A percentile compares a stretch with the other conserved stretches of the same genome.
Conservation (phyloP, 2,329 filamentous ascomycete genomes). For the Fusarium pininemorale region DNA sequence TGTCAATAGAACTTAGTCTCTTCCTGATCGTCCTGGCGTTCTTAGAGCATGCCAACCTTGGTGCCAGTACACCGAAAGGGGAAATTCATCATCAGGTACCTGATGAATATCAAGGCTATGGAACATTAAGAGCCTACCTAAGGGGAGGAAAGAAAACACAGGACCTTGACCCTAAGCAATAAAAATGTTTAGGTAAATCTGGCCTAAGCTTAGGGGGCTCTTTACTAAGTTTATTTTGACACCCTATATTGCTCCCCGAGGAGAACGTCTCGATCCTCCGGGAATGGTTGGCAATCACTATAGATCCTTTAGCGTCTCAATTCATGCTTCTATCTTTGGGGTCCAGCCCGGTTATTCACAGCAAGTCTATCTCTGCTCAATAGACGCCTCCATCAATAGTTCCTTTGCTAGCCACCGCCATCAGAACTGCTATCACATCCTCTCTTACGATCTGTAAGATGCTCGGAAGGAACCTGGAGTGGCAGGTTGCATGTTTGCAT, state of each 20-base stretch:
- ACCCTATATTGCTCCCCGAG: no score
- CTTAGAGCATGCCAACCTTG: not conserved
- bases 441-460: not conserved
- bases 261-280: not conserved
- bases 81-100: not conserved
- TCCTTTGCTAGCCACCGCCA: conserved; percentile 2
- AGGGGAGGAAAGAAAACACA: no score
- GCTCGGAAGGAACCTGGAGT: not conserved
- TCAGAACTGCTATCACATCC: not conserved
- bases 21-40: not conserved
- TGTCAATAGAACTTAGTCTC: not conserved
- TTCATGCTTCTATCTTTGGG: conserved; percentile 18
- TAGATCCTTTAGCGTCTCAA: conserved; percentile 12
- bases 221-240: no score
- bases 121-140: not conserved
- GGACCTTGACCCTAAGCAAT: no score
- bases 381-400: conserved; percentile 21
- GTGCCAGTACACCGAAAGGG: not conserved
- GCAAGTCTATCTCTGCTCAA: conserved; percentile 13
- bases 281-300: not conserved
- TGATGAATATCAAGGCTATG: not conserved
- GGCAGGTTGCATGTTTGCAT: not conserved
- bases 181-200: no score
- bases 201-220: no score
- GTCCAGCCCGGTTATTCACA: conserved; percentile 20